These are phyloP conservation scores for Exophiala dermatitidis DNA, from an alignment of 2,329 filamentous ascomycete species.

Conservation along the genomic window DNA sequence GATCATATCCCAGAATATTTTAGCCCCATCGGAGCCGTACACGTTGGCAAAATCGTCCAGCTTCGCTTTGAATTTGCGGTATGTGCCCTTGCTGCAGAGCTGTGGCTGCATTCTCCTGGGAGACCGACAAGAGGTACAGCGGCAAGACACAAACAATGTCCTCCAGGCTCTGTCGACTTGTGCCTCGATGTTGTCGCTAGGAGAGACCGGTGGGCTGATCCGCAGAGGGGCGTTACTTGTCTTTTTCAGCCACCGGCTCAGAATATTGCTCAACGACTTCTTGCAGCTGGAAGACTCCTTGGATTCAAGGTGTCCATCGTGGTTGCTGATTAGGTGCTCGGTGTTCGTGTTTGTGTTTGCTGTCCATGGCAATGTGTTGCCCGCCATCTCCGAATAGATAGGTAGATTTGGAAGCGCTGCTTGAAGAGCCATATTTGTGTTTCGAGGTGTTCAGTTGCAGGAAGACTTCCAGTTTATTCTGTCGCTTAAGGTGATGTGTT, in stretches of 20 bases:
- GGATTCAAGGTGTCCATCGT: not conserved
- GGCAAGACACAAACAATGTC: not conserved
- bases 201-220: not conserved
- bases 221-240: not conserved
- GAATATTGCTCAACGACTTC: not conserved
- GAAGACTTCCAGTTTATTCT: not conserved
- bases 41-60: not conserved
- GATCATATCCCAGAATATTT: slow-evolving; percentile 3
- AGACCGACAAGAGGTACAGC: not conserved
- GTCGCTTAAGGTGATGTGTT: not conserved
- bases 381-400: not conserved
- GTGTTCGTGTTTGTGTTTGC: not conserved
- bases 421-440: not conserved
- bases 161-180: not conserved
- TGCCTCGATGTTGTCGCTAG: not conserved
- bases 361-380: not conserved
- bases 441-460: not conserved
- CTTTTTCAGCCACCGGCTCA: not conserved
- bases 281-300: not conserved
- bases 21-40: slow-evolving; percentile 8
- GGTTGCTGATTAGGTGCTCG: too few relatives aligned
- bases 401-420: not conserved
- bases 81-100: slow-evolving; percentile 2
- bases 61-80: slow-evolving; percentile 2
- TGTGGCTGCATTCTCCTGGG: not conserved